These are phyloP conservation scores for Termitomyces titanicus DNA, from an alignment of 768 basidiomycete genomes.

Conservation along the genomic window DNA sequence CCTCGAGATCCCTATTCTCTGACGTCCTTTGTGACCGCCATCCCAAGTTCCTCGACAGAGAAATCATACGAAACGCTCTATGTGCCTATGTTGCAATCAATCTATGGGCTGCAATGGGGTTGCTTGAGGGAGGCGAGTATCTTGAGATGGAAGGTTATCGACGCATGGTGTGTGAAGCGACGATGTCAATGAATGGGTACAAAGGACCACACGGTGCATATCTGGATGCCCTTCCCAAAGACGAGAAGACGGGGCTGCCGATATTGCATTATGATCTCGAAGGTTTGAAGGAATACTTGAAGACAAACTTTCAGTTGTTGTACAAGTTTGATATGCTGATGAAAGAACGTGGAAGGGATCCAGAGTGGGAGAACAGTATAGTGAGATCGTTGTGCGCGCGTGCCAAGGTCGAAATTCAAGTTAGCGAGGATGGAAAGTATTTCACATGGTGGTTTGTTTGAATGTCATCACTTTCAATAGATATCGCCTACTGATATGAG, in stretches of 20 bases:
- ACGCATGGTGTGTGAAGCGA: constrained; percentile 14
- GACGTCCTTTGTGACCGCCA: constrained; percentile 1
- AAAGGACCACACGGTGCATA: constrained; percentile 27
- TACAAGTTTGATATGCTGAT: constrained; percentile 35
- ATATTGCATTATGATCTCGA: constrained; percentile 18
- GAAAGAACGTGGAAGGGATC: constrained; percentile 29
- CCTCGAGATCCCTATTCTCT: not conserved
- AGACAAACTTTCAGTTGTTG: constrained; percentile 30
- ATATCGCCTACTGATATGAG: not conserved
- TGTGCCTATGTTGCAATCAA: constrained; percentile 35
- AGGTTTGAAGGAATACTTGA: constrained; percentile 29
- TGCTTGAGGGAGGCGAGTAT: constrained; percentile 25
- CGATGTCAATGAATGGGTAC: constrained; percentile 25
- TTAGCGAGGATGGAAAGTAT: not conserved
- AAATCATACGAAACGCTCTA: constrained; percentile 25
- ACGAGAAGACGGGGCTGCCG: constrained; percentile 2
- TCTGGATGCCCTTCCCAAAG: constrained; percentile 11
- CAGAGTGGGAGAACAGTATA: constrained; percentile 26
- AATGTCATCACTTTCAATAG: not conserved
- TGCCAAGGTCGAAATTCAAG: not conserved
- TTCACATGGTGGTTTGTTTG: not conserved
- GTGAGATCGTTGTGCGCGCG: constrained; percentile 8
- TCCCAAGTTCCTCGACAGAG: not conserved
- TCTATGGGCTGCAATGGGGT: constrained; percentile 24
- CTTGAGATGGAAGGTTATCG: constrained; percentile 17